These are phyloP conservation scores for Neurospora sublineolata DNA, from an alignment of 495 filamentous ascomycete genomes.

Conservation along the genomic window DNA sequence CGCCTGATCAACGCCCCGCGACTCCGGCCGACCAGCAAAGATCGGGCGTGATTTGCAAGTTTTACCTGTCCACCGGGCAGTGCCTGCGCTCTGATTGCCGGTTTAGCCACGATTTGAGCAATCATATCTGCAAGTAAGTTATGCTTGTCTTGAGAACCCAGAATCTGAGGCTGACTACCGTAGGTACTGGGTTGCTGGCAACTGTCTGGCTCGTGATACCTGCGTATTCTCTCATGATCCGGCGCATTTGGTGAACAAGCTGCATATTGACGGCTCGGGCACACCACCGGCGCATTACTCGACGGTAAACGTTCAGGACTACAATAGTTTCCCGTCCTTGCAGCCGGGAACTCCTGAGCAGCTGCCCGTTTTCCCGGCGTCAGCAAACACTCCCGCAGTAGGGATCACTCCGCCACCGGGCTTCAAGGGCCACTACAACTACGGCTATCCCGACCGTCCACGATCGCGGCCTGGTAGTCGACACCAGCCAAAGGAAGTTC, in stretches of 20 bases:
- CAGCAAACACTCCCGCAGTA: constrained; percentile 38
- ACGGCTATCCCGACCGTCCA: constrained; percentile 44
- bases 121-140: constrained; percentile 95
- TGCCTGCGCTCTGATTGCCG: constrained; percentile 92
- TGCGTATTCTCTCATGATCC: constrained; percentile 98
- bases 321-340: constrained; percentile 78
- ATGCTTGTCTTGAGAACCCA: neutral
- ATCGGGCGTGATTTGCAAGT: constrained; percentile 87
- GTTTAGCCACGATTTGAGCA: constrained; percentile 92
- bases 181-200: constrained; percentile 94
- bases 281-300: constrained; percentile 48
- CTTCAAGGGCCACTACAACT: constrained; percentile 42
- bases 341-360: constrained; percentile 53
- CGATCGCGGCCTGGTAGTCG: constrained; percentile 81
- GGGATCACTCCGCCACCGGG: constrained; percentile 51
- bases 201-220: constrained; percentile 85
- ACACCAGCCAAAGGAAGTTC: constrained; percentile 60
- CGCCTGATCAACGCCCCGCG: constrained; percentile 53
- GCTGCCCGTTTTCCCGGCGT: constrained; percentile 37
- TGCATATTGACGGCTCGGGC: constrained; percentile 51
- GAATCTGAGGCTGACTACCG: constrained; percentile 15
- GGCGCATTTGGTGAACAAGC: constrained; percentile 57
- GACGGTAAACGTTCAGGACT: constrained; percentile 76
- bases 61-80: constrained; percentile 82
- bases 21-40: constrained; percentile 61